phyloP scores from a whole-genome alignment of 2,329 filamentous ascomycete genomes.

The Chaetomium strumarium region DNA sequence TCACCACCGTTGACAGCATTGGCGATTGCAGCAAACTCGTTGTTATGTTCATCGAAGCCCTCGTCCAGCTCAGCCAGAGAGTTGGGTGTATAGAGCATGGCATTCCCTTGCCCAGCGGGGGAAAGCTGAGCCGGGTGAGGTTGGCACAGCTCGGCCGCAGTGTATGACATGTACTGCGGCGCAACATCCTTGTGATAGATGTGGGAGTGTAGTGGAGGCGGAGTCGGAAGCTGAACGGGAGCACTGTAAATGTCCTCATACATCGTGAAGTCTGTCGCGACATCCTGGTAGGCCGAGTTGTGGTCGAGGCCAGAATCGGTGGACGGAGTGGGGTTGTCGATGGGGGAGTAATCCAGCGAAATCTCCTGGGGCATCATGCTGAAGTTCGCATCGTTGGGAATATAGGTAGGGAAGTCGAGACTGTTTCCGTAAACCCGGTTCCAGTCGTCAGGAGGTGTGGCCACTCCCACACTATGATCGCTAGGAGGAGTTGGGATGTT shows the following conservation, averaged over 20 bases:
- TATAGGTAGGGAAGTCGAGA: conserved; percentile 46
- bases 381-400: conserved; percentile 42
- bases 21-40: conserved; percentile 33
- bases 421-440: conserved; percentile 31
- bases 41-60: conserved; percentile 51
- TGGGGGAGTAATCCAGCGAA: conserved; percentile 39
- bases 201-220: conserved; percentile 38
- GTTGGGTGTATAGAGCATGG: conserved; percentile 63
- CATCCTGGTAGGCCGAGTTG: conserved; percentile 55
- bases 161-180: conserved; percentile 38
- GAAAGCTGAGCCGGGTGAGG: conserved; percentile 54
- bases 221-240: conserved; percentile 50
- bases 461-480: conserved; percentile 46
- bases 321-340: conserved; percentile 47
- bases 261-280: conserved; percentile 54
- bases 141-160: conserved; percentile 35
- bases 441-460: conserved; percentile 53
- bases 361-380: conserved; percentile 37
- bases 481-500: conserved; percentile 58
- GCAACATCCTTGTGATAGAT: conserved; percentile 41
- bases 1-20: conserved; percentile 42
- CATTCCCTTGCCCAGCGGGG: conserved; percentile 60
- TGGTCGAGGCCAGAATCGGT: conserved; percentile 38
- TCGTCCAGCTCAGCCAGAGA: conserved; percentile 60
- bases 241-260: conserved; percentile 59